A percentile compares a stretch with the other conserved stretches of the same genome.
These are phyloP conservation scores for Dendrocalamus latiflorus DNA, from an alignment of 202 grass and related monocot species.

Conservation along the genomic window DNA sequence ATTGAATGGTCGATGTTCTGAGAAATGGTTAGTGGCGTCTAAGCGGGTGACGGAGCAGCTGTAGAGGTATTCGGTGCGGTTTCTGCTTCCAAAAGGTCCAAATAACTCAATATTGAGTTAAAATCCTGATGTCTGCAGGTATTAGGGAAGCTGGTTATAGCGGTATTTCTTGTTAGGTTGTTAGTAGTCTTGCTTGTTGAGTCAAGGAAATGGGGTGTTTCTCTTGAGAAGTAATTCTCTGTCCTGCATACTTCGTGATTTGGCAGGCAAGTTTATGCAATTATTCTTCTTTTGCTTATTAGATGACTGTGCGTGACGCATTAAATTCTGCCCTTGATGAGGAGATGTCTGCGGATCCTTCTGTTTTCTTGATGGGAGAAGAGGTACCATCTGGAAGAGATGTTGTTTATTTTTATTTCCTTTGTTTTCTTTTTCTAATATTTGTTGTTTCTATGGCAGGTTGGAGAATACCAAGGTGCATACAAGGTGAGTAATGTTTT, in stretches of 20 bases:
- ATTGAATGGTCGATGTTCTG: background rate
- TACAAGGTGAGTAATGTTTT: slow-evolving; percentile 16
- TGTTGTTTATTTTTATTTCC: background rate
- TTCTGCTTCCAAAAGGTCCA: too few species aligned
- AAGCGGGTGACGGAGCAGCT: background rate
- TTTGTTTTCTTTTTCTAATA: background rate
- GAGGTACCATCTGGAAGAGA: slow-evolving; percentile 38
- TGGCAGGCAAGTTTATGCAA: background rate
- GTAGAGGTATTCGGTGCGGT: too few species aligned
- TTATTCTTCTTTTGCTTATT: background rate
- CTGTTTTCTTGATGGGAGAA: slow-evolving; percentile 93
- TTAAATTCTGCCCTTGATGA: slow-evolving; percentile 78
- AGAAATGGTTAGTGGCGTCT: background rate
- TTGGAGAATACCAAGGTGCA: slow-evolving; percentile 35
- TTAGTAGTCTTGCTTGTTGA: background rate
- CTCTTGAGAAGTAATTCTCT: background rate
- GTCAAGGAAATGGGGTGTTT: background rate
- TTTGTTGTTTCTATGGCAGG: background rate
- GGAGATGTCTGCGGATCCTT: slow-evolving; percentile 82
- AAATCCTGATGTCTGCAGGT: too few species aligned
- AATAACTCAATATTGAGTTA: too few species aligned
- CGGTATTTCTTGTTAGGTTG: background rate
- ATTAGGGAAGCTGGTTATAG: too few species aligned
- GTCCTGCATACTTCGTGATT: background rate
- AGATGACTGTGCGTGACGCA: slow-evolving; percentile 80